Conservation (phyloP, 768 basidiomycete species). For the Mycena rosella region DNA sequence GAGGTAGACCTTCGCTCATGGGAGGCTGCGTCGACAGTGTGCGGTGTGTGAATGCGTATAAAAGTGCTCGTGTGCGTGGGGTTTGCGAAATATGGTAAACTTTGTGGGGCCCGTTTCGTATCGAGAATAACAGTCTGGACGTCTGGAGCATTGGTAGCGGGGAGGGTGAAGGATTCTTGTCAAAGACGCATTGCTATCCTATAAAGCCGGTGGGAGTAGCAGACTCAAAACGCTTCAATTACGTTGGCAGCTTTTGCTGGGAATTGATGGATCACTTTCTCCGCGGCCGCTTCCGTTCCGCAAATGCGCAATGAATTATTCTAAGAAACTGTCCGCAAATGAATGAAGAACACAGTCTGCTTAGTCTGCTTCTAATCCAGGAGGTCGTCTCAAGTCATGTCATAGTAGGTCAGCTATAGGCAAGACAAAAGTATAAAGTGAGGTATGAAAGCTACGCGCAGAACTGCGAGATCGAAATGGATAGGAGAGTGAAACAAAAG, state of each 20-base stretch:
- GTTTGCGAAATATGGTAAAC: not conserved
- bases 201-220: not conserved
- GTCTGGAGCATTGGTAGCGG: constrained; percentile 14
- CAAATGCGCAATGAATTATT: not conserved
- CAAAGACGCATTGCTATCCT: constrained; percentile 25
- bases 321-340: constrained; percentile 1
- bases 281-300: not conserved
- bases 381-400: constrained; percentile 6
- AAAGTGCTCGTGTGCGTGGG: constrained; percentile 30
- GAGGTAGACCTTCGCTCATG: constrained; percentile 1
- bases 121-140: constrained; percentile 3
- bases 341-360: not conserved
- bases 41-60: constrained; percentile 10
- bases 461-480: not conserved
- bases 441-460: not conserved
- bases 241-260: too few relatives aligned
- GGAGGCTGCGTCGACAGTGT: constrained; percentile 22
- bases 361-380: not conserved
- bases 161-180: not conserved
- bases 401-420: not conserved
- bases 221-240: constrained; percentile 20
- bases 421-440: too few relatives aligned
- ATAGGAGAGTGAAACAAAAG: not conserved
- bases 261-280: not conserved
- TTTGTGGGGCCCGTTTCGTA: constrained; percentile 11